Base-by-base conservation (phyloP, 1,139 yeast species). In the Zygoascus meyerae region DNA sequence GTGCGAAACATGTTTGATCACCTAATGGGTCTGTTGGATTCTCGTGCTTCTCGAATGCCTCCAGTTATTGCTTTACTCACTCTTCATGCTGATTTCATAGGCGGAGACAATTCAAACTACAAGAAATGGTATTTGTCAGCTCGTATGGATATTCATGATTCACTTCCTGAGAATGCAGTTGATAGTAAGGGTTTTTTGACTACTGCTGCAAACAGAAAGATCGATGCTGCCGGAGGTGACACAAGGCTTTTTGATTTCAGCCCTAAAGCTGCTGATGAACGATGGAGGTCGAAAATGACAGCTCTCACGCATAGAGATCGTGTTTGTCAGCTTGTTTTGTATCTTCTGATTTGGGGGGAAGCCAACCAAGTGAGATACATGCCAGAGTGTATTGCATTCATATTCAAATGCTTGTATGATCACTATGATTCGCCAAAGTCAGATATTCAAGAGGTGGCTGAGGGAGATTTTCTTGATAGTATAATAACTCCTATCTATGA, bases 291-390 rank as follows among this genome's bases (percentile, higher is more conserved):
- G 8, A 77, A 72, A 53, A 82, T 86, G 89, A 72, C 73, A 47
- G 63, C 65, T 4, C 63, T 81, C 47, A 58, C 78, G 0, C 71
- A 83, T 1, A 58, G 68, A 5, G 81, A 83, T 50, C 74, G 81
- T 62, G 72, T 79, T 1, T 72, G 79, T 36, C 95, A 87, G 55
- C 59, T 86, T 9, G 81, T 84, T 0, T 63, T 87, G 9, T 87
- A 81, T 56, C 69, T 87, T 16, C 66, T 86, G 50, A 78, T 86
- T 55, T 87, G 96, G 96, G 95, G 95, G 0, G 96, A 87, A 62
- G 89, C 95, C 0, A 86, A 84, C 58, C 90, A 85, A 57, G 64
- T 85, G 2, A 69, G 95, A 47, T 86, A 83, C 57, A 78, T 86
- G 75, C 95, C 96, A 0, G 96, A 87, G 59, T 85, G 94, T 58